These are phyloP conservation scores for Sungouiella blattae DNA, from an alignment of 805 yeast genomes.

Conservation along the genomic window DNA sequence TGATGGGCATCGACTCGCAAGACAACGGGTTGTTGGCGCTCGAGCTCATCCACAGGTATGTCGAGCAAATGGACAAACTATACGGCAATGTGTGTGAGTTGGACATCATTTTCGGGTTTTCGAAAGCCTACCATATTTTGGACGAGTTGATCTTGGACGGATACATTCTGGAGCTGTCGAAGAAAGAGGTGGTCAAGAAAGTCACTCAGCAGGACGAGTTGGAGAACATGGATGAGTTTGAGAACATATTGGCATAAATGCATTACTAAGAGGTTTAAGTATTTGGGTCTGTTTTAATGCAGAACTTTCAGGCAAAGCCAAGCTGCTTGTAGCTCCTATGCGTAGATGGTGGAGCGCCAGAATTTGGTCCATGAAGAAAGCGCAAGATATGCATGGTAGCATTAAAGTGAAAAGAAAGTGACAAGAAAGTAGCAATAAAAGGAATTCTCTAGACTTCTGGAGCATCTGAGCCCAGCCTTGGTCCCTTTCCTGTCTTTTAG, in stretches of 20 bases:
- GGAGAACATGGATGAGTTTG: slow-evolving; percentile 70
- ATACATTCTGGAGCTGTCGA: slow-evolving; percentile 76
- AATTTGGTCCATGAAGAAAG: too few relatives aligned
- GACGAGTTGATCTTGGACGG: slow-evolving; percentile 92
- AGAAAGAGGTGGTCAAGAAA: slow-evolving; percentile 70
- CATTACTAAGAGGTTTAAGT: too few relatives aligned
- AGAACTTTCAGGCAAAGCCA: too few relatives aligned
- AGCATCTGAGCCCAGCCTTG: too few relatives aligned
- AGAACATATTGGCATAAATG: slow-evolving; percentile 31
- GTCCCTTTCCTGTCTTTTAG: too few relatives aligned
- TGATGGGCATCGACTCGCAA: slow-evolving; percentile 76
- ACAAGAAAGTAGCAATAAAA: too few relatives aligned
- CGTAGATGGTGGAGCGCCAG: too few relatives aligned
- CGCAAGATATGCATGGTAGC: too few relatives aligned
- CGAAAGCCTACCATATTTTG: slow-evolving; percentile 85
- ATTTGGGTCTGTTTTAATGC: too few relatives aligned
- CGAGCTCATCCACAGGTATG: slow-evolving; percentile 88
- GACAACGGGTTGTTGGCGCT: slow-evolving; percentile 86
- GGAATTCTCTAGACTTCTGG: too few relatives aligned
- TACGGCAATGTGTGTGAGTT: slow-evolving; percentile 96
- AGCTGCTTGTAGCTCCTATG: too few relatives aligned
- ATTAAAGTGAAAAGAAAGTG: too few relatives aligned
- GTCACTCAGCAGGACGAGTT: slow-evolving; percentile 84
- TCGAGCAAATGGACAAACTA: slow-evolving; percentile 93
- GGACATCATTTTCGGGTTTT: slow-evolving; percentile 94